Conservation (phyloP, 352 stramenopile genomes). For the Ochromonadaceae sp. region DNA sequence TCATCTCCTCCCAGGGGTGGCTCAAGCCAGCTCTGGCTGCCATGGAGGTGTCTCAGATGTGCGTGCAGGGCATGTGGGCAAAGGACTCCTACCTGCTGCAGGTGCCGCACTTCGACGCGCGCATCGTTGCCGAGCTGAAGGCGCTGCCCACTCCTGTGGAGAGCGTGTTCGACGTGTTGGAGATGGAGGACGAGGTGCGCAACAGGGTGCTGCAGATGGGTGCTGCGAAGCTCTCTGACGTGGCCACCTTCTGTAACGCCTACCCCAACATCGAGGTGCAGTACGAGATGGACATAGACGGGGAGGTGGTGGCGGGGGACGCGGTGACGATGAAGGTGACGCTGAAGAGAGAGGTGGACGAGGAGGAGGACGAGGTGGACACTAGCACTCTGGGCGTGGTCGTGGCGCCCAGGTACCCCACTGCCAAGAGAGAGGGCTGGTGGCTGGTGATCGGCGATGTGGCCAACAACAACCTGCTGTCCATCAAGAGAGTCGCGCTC, state of each 20-base stretch:
- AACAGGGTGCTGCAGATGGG: constrained; percentile 20
- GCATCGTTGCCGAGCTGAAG: constrained; percentile 46
- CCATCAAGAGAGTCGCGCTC: constrained; percentile 91
- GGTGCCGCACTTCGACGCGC: constrained; percentile 87
- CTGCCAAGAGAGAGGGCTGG: constrained; percentile 88
- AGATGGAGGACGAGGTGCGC: constrained; percentile 37
- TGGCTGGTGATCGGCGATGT: constrained; percentile 94
- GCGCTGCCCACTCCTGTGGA: constrained; percentile 51
- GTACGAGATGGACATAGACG: constrained; percentile 70
- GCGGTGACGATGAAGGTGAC: constrained; percentile 61
- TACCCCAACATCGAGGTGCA: constrained; percentile 94
- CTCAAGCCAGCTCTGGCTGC: constrained; percentile 90
- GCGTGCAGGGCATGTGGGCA: constrained; percentile 94
- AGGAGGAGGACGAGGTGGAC: constrained; percentile 38
- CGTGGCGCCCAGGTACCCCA: constrained; percentile 48
- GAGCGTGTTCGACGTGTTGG: constrained; percentile 63
- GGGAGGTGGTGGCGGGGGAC: constrained; percentile 72
- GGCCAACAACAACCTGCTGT: constrained; percentile 81
- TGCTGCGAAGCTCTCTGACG: constrained; percentile 62
- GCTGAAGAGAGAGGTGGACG: constrained; percentile 79
- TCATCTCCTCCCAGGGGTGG: constrained; percentile 96
- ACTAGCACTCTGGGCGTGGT: constrained; percentile 39
- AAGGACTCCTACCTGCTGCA: constrained; percentile 77
- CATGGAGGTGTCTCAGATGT: constrained; percentile 98
- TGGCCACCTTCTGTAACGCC: constrained; percentile 97